A percentile compares a stretch with the other conserved stretches of the same genome.
These are phyloP conservation scores for Paecilomyces sp. DNA, from an alignment of 2,329 filamentous ascomycete species.

Conservation along the genomic window DNA sequence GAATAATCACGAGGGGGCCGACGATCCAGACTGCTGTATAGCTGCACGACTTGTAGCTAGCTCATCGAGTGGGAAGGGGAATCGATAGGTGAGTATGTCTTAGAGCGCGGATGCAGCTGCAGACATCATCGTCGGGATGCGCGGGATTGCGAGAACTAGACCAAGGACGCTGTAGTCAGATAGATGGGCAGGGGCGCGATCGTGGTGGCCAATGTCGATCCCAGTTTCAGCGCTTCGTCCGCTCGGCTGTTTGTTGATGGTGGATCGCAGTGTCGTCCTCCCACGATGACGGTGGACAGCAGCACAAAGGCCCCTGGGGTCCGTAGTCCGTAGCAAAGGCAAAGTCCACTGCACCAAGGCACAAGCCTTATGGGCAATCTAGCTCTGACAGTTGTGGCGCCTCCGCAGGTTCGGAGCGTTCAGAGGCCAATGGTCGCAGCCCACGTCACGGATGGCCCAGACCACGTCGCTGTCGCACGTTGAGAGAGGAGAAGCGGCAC, in stretches of 20 bases:
- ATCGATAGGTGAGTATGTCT: not conserved
- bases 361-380: slow-evolving; percentile 1
- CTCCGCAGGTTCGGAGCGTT: slow-evolving; percentile 9
- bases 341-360: not conserved
- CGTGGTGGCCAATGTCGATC: not conserved
- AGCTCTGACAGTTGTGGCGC: slow-evolving; percentile 11
- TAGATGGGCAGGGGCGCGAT: not conserved
- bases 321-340: not conserved
- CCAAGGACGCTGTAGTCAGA: not conserved
- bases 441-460: slow-evolving; percentile 19
- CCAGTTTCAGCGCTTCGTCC: not conserved
- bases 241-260: not conserved
- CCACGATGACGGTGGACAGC: not conserved
- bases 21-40: slow-evolving; percentile 9
- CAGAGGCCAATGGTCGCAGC: slow-evolving; percentile 19
- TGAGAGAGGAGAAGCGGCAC: not conserved
- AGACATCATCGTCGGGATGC: not conserved
- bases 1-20: slow-evolving; percentile 12
- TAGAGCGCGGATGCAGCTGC: not conserved
- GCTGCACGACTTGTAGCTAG: slow-evolving; percentile 1
- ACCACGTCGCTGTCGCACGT: not conserved
- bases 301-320: not conserved
- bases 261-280: not conserved
- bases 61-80: not conserved
- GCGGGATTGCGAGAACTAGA: not conserved